These are phyloP conservation scores for Setaria italica DNA, from an alignment of 202 grass and related monocot species.

Conservation along the genomic window DNA sequence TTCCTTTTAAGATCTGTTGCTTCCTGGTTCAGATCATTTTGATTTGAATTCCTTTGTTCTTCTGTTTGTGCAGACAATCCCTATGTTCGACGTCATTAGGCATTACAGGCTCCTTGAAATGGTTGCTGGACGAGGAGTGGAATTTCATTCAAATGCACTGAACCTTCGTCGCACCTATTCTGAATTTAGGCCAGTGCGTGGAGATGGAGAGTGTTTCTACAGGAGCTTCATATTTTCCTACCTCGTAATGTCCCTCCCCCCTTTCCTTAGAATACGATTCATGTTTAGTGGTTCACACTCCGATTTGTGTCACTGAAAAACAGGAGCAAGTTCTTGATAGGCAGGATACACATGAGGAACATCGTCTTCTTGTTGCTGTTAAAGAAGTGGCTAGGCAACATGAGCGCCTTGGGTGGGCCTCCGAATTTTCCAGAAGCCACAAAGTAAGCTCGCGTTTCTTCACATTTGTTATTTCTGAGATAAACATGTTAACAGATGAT, in stretches of 20 bases:
- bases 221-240: slow-evolving; percentile 65
- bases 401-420: slow-evolving; percentile 24
- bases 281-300: slow-evolving; percentile 20
- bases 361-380: slow-evolving; percentile 40
- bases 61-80: slow-evolving; percentile 38
- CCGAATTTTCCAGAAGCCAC: slow-evolving; percentile 12
- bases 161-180: slow-evolving; percentile 13
- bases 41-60: slow-evolving; percentile 18
- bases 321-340: slow-evolving; percentile 58
- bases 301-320: slow-evolving; percentile 21
- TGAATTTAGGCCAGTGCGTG: slow-evolving; percentile 36
- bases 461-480: background rate
- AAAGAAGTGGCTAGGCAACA: slow-evolving; percentile 24
- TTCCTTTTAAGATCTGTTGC: background rate
- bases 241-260: slow-evolving; percentile 33
- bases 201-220: slow-evolving; percentile 59
- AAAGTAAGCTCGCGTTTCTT: slow-evolving; percentile 25
- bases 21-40: slow-evolving; percentile 16
- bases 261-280: slow-evolving; percentile 35
- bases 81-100: background rate
- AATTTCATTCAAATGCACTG: background rate
- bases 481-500: slow-evolving; percentile 14
- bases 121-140: background rate
- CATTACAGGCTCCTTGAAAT: background rate
- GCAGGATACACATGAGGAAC: slow-evolving; percentile 47